phyloP scores from a whole-genome alignment of 805 yeast genomes.

The Tetrapisispora arboricola region DNA sequence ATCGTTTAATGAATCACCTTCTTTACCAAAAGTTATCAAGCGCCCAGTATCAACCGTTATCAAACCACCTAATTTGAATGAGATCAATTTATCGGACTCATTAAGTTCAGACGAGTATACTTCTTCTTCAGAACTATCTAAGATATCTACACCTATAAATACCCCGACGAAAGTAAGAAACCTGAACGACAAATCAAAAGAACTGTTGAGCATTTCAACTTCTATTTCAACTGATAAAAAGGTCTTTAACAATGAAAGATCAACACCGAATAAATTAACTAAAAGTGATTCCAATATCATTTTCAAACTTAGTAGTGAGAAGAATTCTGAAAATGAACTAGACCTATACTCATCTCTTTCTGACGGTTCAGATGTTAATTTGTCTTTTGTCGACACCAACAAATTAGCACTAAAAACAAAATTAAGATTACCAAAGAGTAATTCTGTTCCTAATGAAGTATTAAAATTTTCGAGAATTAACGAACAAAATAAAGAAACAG shows the following conservation, averaged over 20 bases:
- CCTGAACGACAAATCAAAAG: neutral
- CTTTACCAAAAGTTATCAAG: neutral
- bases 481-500: neutral
- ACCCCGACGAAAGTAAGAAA: conserved; percentile 6
- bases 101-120: conserved; percentile 7
- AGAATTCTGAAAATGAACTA: neutral
- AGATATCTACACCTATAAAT: conserved; percentile 11
- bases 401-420: neutral
- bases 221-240: too few species aligned
- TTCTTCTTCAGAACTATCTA: conserved; percentile 4
- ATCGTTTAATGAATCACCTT: neutral
- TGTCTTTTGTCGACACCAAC: neutral
- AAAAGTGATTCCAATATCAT: too few species aligned
- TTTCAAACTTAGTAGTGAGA: neutral
- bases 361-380: neutral
- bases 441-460: neutral
- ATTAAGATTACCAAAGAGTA: too few species aligned
- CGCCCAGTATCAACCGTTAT: neutral
- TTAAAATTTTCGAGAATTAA: neutral
- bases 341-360: neutral
- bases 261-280: neutral
- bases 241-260: neutral
- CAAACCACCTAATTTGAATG: neutral
- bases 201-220: neutral
- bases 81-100: neutral